Evolutionary conservation across 2,329 filamentous ascomycete species (phyloP), one percentile per base, ranked within the genome.

Genomic region (Pestalotiopsis sp.): DNA sequence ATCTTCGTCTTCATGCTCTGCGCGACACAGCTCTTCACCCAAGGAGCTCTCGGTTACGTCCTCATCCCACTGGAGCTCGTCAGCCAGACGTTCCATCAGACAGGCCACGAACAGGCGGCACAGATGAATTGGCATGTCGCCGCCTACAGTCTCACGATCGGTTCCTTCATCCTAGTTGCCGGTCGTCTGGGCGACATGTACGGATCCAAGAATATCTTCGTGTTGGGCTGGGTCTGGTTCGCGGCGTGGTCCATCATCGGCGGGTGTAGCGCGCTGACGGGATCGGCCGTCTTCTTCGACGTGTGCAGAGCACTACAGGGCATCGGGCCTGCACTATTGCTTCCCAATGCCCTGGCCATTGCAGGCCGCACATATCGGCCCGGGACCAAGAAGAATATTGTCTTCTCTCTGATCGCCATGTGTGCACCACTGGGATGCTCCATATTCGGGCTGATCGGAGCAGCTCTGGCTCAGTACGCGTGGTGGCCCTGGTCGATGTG

Each of bases 311-410:
- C 84, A 0, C 75, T 90, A 2, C 88, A 90, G 70, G 88, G 88
- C 0, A 84, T 91, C 20, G 91, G 91, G 0, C 87, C 89, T 0
- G 89, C 90, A 0, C 81, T 93, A 41, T 79, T 85, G 12, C 80
- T 92, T 27, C 91, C 91, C 0, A 93, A 91, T 70, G 88, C 83
- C 0, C 78, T 92, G 25, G 90, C 89, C 2, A 81, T 93, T 13
- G 77, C 92, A 0, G 90, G 89, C 2, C 80, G 81, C 0, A 83
- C 85, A 0, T 92, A 91, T 71, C 78, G 82, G 0, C 86, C 86
- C 0, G 89, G 90, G 0, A 80, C 78, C 65, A 82, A 84, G 68
- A 91, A 91, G 76, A 84, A 87, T 62, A 86, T 91, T 79, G 83
- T 87, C 0, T 91, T 93, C 70, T 80, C 81, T 2, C 76, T 86